phyloP scores from a whole-genome alignment of 108 stramenopile genomes.

The Nitzschia sp. region DNA sequence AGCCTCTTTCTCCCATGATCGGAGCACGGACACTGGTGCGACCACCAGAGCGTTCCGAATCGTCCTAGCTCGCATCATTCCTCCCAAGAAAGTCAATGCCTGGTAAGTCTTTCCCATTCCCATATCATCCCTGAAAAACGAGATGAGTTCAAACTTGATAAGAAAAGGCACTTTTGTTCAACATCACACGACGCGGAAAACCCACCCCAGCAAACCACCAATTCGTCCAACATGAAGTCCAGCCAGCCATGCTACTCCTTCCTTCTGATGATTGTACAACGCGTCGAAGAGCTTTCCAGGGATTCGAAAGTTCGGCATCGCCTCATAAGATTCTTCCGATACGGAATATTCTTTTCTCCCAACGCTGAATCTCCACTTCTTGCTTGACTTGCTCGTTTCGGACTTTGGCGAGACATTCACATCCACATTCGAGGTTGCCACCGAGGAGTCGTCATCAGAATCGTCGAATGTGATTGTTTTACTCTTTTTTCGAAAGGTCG shows the following conservation, averaged over 20 bases:
- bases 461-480: background rate
- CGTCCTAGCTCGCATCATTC: conserved; percentile 64
- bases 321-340: conserved; percentile 2
- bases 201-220: conserved; percentile 91
- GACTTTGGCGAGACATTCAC: background rate
- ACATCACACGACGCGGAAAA: conserved; percentile 33
- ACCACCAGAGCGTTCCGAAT: conserved; percentile 78
- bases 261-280: conserved; percentile 80
- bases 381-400: background rate
- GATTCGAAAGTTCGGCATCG: conserved; percentile 62
- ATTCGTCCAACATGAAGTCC: conserved; percentile 66
- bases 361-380: conserved; percentile 22
- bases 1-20: conserved; percentile 79
- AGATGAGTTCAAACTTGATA: background rate
- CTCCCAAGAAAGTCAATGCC: conserved; percentile 61
- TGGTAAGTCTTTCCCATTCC: conserved; percentile 74
- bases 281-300: conserved; percentile 54
- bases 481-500: background rate
- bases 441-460: background rate
- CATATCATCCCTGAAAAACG: conserved; percentile 16
- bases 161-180: too few species aligned
- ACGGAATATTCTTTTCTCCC: conserved; percentile 19
- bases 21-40: conserved; percentile 69
- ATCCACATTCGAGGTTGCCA: background rate
- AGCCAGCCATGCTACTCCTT: conserved; percentile 94